Base-by-base conservation (phyloP, 371 early-diverging fungal species). In the Syncephalastrum sp. region DNA sequence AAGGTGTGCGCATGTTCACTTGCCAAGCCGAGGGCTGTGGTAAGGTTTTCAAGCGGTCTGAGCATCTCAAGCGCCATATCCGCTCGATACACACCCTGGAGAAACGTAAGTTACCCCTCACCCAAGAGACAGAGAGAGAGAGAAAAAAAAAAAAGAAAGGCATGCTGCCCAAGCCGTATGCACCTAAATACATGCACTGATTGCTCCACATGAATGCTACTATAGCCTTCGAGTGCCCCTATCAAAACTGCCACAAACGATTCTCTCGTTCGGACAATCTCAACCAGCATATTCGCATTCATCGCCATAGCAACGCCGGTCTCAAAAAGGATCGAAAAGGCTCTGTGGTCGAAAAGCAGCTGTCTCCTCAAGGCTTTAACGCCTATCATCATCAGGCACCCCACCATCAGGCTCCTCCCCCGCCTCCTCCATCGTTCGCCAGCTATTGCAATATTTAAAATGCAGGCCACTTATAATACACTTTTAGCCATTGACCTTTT, bases 251-350 rank as follows among this genome's bases (percentile, higher is more conserved):
- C 68, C 78, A 76, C 29, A 91, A 91, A 63, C 67, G 82, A 0
- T 96, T 96, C 72, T 86, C 91, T 12, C 81, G 96, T 49, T 85
- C 87, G 29, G 94, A 94, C 61, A 92, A 92, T 65, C 63, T 93
- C 55, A 83, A 85, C 54, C 85, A 87, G 56, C 90, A 90, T 52
- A 77, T 84, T 52, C 78, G 80, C 21, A 84, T 81, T 38, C 86
- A 84, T 58, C 75, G 79, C 19, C 81, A 82, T 58, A 84, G 47
- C 45, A 33, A 33, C 38, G 38, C 38, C 38, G 38, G 38, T 12
- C 38, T 33, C 10, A 33, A 33, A 10, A 33, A 59, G 38, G 53
- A 62, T 57, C 53, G 63, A 50, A 38, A 62, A 62, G 44, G 25
- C 50, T 33, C 38, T 33, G 12, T 33, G 10, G 12, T 33, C 38